phyloP scores from a whole-genome alignment of 192 early-diverging fungal species.

The Mortierella antarctica region DNA sequence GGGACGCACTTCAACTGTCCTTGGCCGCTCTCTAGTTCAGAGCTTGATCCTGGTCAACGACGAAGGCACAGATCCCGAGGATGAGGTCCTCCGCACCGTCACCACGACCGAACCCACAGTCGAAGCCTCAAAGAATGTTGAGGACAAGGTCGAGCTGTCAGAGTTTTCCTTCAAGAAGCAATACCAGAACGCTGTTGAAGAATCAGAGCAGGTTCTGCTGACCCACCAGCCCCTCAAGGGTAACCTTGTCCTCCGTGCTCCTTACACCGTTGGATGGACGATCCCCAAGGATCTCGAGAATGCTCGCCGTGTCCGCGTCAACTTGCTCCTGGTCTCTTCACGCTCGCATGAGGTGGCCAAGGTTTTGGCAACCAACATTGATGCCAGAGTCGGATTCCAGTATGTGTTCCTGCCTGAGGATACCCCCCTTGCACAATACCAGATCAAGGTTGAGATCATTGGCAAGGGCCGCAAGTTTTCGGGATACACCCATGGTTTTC shows the following conservation, averaged over 20 bases:
- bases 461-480: conserved; percentile 53
- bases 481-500: conserved; percentile 39
- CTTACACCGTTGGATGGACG: conserved; percentile 52
- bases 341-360: conserved; percentile 8
- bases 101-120: neutral
- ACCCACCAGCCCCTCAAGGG: conserved; percentile 35
- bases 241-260: conserved; percentile 40
- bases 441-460: conserved; percentile 51
- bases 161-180: conserved; percentile 20
- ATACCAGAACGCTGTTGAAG: conserved; percentile 17
- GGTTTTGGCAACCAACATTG: conserved; percentile 33
- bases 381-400: conserved; percentile 39
- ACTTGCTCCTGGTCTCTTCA: conserved; percentile 28
- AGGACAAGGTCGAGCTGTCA: neutral
- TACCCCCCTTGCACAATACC: conserved; percentile 21
- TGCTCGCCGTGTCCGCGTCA: conserved; percentile 35
- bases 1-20: conserved; percentile 42
- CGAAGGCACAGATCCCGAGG: conserved; percentile 24
- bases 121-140: neutral
- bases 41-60: conserved; percentile 33
- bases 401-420: conserved; percentile 46
- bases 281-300: conserved; percentile 42
- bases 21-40: conserved; percentile 38
- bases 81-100: neutral
- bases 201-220: conserved; percentile 25